Percentiles rank a stretch among this genome's conserved stretches.
phyloP scores from a whole-genome alignment of 2,329 filamentous ascomycete species.

The Colletotrichum destructivum region DNA sequence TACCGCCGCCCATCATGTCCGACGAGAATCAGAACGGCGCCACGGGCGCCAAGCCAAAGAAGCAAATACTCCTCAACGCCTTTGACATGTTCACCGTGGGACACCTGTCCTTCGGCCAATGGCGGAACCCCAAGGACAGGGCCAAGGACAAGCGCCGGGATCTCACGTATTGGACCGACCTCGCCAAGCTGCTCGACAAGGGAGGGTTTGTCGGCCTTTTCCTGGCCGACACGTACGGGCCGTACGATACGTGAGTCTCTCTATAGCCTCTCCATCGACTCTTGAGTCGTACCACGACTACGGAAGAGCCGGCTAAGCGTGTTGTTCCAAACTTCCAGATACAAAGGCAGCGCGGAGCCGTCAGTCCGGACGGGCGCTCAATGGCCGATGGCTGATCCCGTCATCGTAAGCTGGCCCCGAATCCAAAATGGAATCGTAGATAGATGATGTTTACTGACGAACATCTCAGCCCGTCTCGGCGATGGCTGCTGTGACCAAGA shows the following conservation, averaged over 20 bases:
- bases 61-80: slow-evolving; percentile 28
- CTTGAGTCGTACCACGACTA: not conserved
- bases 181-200: slow-evolving; percentile 73
- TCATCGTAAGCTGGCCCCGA: slow-evolving; percentile 61
- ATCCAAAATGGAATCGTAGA: not conserved
- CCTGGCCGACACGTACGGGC: slow-evolving; percentile 69
- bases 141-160: slow-evolving; percentile 31
- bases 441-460: not conserved
- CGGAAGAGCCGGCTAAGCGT: not conserved
- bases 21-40: not conserved
- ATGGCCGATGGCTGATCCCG: slow-evolving; percentile 76
- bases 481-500: slow-evolving; percentile 78
- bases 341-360: slow-evolving; percentile 70
- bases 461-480: slow-evolving; percentile 51
- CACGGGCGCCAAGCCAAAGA: not conserved
- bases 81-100: slow-evolving; percentile 34
- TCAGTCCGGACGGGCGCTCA: slow-evolving; percentile 70
- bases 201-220: slow-evolving; percentile 77
- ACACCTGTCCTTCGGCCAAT: slow-evolving; percentile 30
- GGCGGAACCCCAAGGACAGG: slow-evolving; percentile 31
- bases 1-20: not conserved
- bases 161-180: slow-evolving; percentile 70
- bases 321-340: not conserved
- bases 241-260: slow-evolving; percentile 72
- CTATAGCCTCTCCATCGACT: no score